Percentiles rank a stretch among this genome's conserved stretches.
Evolutionary conservation across 306 rosid genomes (phyloP).

Genomic region (Calophaca sinica): DNA sequence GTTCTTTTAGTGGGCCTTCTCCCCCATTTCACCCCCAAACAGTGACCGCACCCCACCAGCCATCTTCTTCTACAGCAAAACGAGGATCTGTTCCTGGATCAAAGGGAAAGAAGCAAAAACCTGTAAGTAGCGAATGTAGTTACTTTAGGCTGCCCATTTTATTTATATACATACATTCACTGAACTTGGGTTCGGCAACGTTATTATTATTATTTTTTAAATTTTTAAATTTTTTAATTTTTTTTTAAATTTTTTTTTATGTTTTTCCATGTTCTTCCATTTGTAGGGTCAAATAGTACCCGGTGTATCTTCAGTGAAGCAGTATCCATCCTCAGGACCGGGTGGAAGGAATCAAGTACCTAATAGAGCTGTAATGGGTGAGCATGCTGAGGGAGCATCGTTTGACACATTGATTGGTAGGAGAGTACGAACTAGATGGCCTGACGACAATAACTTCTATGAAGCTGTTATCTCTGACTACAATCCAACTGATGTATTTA

Average conservation of each 20-base stretch:
- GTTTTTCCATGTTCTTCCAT: conserved; percentile 19
- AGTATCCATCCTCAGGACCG: conserved; percentile 67
- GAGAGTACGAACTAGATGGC: conserved; percentile 95
- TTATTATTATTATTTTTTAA: no score
- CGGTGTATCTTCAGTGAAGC: conserved; percentile 76
- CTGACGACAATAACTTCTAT: conserved; percentile 93
- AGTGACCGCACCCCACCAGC: conserved; percentile 74
- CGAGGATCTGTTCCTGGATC: conserved; percentile 80
- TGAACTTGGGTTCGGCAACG: conserved; percentile 14
- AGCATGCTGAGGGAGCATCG: conserved; percentile 69
- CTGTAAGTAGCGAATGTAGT: conserved; percentile 64
- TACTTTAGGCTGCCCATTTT: conserved; percentile 6
- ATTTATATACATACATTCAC: conserved; percentile 22
- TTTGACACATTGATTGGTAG: conserved; percentile 72
- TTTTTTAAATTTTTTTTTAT: conserved; percentile 29
- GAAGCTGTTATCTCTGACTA: conserved; percentile 92
- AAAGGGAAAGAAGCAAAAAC: conserved; percentile 86
- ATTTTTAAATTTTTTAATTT: no score
- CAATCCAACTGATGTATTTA: conserved; percentile 68
- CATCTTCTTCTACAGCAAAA: conserved; percentile 82
- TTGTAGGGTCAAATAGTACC: conserved; percentile 62
- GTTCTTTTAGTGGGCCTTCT: conserved; percentile 83
- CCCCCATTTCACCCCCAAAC: conserved; percentile 76
- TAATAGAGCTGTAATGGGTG: conserved; percentile 67
- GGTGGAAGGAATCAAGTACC: conserved; percentile 78